Percentiles rank a stretch among this genome's conserved stretches.
phyloP scores from a whole-genome alignment of 257 asterid species.

The Solanum tarijense region DNA sequence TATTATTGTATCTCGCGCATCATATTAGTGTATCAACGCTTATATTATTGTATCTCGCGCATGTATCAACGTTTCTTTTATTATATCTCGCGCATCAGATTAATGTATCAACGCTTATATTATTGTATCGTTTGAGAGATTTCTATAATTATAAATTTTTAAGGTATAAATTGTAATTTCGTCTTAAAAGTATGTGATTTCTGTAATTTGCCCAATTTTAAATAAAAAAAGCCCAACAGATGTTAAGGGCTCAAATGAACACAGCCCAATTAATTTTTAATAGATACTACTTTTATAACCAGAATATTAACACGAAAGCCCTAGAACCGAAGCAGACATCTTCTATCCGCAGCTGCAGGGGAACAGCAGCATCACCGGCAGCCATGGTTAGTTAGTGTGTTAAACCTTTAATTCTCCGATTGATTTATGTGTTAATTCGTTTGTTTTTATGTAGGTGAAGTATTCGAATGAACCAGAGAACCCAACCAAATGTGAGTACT shows the following conservation, averaged over 20 bases:
- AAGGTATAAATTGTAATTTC: too few species aligned
- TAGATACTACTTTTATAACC: background rate
- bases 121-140: too few species aligned
- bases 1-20: too few species aligned
- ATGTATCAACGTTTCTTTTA: too few species aligned
- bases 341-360: background rate
- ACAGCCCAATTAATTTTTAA: background rate
- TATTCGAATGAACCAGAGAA: conserved; percentile 70
- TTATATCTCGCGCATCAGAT: too few species aligned
- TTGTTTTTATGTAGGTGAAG: conserved; percentile 37
- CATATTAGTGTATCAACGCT: too few species aligned
- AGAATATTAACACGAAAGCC: background rate
- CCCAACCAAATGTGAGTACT: conserved; percentile 46
- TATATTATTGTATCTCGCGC: too few species aligned
- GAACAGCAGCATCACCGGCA: background rate
- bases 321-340: background rate
- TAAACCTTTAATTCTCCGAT: background rate
- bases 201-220: background rate
- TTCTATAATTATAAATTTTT: too few species aligned
- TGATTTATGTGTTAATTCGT: background rate
- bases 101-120: too few species aligned
- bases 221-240: background rate
- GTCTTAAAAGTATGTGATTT: too few species aligned
- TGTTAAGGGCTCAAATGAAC: background rate
- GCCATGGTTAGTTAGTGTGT: background rate